Evolutionary conservation across 345 rosid species (phyloP).

Genomic region (Microthlaspi erraticum): DNA sequence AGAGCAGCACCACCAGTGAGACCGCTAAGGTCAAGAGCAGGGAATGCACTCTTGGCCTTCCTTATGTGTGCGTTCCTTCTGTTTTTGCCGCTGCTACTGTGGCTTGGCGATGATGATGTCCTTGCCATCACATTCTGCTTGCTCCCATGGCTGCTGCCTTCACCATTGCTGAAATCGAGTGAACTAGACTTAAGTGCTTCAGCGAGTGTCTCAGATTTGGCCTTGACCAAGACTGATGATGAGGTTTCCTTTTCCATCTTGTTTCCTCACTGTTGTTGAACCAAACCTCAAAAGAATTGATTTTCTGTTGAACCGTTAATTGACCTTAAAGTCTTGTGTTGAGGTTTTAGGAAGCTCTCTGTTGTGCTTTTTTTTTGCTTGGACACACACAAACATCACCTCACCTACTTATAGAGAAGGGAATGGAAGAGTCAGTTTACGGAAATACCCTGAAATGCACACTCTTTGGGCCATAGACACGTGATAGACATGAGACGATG

Average conservation of each 20-base stretch:
- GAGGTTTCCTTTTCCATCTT: conserved; percentile 42
- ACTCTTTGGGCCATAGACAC: conserved; percentile 26
- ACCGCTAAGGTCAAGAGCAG: conserved; percentile 65
- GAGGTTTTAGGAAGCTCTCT: conserved; percentile 15
- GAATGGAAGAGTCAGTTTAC: conserved; percentile 24
- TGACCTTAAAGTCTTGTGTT: conserved; percentile 5
- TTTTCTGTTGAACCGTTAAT: not conserved
- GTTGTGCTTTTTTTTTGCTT: conserved; percentile 11
- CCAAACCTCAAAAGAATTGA: not conserved
- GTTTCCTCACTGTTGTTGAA: not conserved
- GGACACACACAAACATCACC: conserved; percentile 17
- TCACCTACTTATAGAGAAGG: conserved; percentile 43
- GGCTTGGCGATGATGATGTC: conserved; percentile 57
- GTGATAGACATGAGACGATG: conserved; percentile 44
- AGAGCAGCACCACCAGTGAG: conserved; percentile 81
- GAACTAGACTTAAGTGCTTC: conserved; percentile 73
- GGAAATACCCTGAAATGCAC: conserved; percentile 24
- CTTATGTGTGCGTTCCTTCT: conserved; percentile 70
- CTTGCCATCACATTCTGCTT: conserved; percentile 47
- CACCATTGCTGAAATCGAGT: conserved; percentile 35
- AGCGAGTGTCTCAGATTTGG: conserved; percentile 74
- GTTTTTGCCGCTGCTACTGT: conserved; percentile 40
- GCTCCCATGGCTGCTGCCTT: conserved; percentile 52
- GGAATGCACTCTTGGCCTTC: conserved; percentile 85
- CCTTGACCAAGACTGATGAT: conserved; percentile 63